Percentiles rank a stretch among this genome's conserved stretches.
These are phyloP conservation scores for Meyerozyma elateridarum DNA, from an alignment of 1,139 yeast species.

Conservation along the genomic window DNA sequence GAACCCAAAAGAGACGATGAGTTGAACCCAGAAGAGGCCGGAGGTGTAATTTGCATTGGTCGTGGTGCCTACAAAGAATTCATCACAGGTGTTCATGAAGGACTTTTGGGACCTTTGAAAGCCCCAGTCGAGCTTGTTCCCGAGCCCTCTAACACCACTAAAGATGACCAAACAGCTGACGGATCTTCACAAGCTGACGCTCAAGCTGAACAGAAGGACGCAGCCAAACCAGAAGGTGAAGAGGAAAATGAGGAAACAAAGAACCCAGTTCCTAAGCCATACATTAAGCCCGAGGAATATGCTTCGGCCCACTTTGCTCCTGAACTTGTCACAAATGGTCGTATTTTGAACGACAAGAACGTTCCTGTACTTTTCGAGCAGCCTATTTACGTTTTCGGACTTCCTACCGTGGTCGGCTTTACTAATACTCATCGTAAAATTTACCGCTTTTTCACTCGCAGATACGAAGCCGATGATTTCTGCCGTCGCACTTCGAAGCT, in stretches of 20 bases:
- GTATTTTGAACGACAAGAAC: slow-evolving; percentile 28
- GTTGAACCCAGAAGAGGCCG: slow-evolving; percentile 44
- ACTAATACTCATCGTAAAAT: slow-evolving; percentile 69
- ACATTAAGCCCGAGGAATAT: slow-evolving; percentile 55
- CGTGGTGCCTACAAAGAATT: slow-evolving; percentile 96
- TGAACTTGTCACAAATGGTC: slow-evolving; percentile 39
- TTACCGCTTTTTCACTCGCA: slow-evolving; percentile 70
- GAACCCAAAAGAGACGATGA: slow-evolving; percentile 46
- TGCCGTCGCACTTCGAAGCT: slow-evolving; percentile 59
- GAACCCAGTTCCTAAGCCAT: slow-evolving; percentile 58
- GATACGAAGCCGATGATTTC: slow-evolving; percentile 67
- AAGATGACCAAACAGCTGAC: slow-evolving; percentile 14
- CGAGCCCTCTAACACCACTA: slow-evolving; percentile 5
- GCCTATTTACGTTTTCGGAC: slow-evolving; percentile 68
- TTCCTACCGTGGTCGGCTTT: slow-evolving; percentile 77
- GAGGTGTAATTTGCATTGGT: slow-evolving; percentile 90
- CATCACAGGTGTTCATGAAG: slow-evolving; percentile 87
- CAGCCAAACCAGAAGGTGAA: slow-evolving; percentile 9
- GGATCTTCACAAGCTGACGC: slow-evolving; percentile 8
- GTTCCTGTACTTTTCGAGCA: slow-evolving; percentile 65
- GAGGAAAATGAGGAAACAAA: slow-evolving; percentile 25
- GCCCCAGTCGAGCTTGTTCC: slow-evolving; percentile 38
- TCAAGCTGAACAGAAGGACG: slow-evolving; percentile 5
- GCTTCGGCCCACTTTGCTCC: slow-evolving; percentile 52
- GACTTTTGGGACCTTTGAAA: slow-evolving; percentile 85